Conservation (phyloP, 176 grass and related monocot genomes). For the Ampelocalamus luodianensis region DNA sequence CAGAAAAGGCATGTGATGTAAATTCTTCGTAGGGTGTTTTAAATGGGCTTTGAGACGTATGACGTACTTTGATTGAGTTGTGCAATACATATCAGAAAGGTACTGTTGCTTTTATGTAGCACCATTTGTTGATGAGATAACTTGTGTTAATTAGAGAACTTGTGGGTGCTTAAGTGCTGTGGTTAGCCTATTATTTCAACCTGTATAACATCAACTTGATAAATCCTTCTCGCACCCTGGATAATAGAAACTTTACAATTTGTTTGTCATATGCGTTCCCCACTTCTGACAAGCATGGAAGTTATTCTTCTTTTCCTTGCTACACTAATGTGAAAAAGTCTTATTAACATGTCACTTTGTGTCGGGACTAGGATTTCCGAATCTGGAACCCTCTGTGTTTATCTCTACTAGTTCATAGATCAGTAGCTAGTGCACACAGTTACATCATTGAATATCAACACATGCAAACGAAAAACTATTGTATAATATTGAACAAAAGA, state of each 20-base stretch:
- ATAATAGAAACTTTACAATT: not conserved
- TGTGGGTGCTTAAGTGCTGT: not conserved
- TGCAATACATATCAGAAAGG: not conserved
- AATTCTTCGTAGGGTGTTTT: slow-evolving; percentile 35
- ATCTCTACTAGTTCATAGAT: no score
- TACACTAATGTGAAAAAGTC: no score
- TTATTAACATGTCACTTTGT: no score
- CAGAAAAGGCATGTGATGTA: slow-evolving; percentile 26
- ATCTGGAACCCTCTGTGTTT: no score
- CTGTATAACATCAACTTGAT: not conserved
- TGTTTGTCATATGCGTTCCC: not conserved
- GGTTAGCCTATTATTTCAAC: not conserved
- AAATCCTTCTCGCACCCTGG: not conserved
- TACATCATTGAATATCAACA: no score
- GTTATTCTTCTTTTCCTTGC: no score
- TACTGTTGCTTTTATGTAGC: not conserved
- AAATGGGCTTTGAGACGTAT: slow-evolving; percentile 36
- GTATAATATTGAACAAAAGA: no score
- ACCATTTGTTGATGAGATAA: not conserved
- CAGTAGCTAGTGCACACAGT: no score
- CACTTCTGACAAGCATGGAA: not conserved
- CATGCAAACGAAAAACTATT: no score
- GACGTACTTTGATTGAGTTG: not conserved
- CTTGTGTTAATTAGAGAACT: not conserved
- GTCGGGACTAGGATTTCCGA: no score